Conservation (phyloP, 176 grass and related monocot genomes). For the Juncus effusus region DNA sequence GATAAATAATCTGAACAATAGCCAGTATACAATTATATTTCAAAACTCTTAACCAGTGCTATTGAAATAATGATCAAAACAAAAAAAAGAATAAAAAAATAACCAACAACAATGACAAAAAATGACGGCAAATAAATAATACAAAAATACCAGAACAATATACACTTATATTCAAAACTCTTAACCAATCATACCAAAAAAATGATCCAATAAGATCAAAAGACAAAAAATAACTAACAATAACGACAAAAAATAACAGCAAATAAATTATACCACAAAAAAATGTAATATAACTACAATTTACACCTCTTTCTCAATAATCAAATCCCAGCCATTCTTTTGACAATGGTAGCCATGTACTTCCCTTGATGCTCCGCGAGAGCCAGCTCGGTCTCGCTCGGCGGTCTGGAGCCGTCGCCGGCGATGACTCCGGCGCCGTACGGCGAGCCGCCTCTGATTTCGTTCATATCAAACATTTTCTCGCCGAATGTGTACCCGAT, state of each 20-base stretch:
- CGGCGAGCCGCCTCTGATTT: conserved; percentile 53
- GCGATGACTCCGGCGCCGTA: conserved; percentile 51
- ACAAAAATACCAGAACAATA: too few species aligned
- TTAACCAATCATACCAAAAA: not conserved
- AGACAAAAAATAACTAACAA: not conserved
- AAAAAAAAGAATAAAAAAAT: too few species aligned
- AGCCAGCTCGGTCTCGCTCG: conserved; percentile 37
- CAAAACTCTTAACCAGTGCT: too few species aligned
- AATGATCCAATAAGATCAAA: not conserved
- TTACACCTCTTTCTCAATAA: conserved; percentile 1
- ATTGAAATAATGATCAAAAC: too few species aligned
- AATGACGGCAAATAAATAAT: too few species aligned
- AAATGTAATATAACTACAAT: not conserved
- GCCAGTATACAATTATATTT: too few species aligned
- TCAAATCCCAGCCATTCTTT: conserved; percentile 30
- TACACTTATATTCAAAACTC: not conserved
- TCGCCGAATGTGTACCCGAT: conserved; percentile 53
- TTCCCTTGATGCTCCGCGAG: conserved; percentile 64
- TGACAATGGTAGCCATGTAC: conserved; percentile 61
- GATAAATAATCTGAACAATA: too few species aligned
- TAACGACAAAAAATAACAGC: conserved; percentile 2
- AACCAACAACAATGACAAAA: too few species aligned
- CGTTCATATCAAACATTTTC: conserved; percentile 46
- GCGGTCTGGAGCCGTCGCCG: conserved; percentile 45
- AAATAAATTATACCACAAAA: not conserved